Evolutionary conservation across 1,284 basidiomycete species (phyloP), one percentile per base, ranked within the genome.

Genomic region (Agaricales sp.): DNA sequence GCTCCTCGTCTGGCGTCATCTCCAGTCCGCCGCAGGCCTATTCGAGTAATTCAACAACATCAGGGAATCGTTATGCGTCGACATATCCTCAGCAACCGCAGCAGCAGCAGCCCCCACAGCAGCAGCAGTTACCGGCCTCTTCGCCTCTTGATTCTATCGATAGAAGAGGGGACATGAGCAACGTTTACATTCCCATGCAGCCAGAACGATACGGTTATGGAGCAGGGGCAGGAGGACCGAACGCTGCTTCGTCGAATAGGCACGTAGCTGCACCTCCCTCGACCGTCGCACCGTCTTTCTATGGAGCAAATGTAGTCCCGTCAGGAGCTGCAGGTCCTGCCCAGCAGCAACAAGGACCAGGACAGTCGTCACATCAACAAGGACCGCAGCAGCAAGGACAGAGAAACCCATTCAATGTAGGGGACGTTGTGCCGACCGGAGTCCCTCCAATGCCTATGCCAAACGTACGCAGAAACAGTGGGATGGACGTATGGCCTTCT

Each of bases 401-500:
- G 24, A 63, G 67, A 53, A 58, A 65, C 51, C 64, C 64, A 48
- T 55, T 68, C 51, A 82, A 83, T 64, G 82, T 83, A 52, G 64
- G 64, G 11, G 30, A 35, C 11, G 30, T n/a, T 11, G 11, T 35
- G 30, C 30, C 30, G 8, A 11, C 30, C 8, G n/a, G 30, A 11
- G 30, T n/a, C 8, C 30, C 30, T 11, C 30, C 30, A n/a, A n/a
- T 35, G 30, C 30, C 30, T 35, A 11, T 35, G 30, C 30, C 30
- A 11, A 35, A n/a, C n/a, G 30, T n/a, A 39, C 69, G 82, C 59
- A 71, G 81, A 60, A 67, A 77, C 54, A 83, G 79, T 57, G 80
- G 77, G 52, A 80, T 86, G 76, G 84, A 87, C 62, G 61, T 78
- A 49, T 88, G 85, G 85, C 77, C 79, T 54, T 78, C n/a, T n/a